Evolutionary conservation across 2,329 filamentous ascomycete genomes (phyloP), one percentile per base, ranked within the genome.

Genomic region (Cyclaneusma minus): DNA sequence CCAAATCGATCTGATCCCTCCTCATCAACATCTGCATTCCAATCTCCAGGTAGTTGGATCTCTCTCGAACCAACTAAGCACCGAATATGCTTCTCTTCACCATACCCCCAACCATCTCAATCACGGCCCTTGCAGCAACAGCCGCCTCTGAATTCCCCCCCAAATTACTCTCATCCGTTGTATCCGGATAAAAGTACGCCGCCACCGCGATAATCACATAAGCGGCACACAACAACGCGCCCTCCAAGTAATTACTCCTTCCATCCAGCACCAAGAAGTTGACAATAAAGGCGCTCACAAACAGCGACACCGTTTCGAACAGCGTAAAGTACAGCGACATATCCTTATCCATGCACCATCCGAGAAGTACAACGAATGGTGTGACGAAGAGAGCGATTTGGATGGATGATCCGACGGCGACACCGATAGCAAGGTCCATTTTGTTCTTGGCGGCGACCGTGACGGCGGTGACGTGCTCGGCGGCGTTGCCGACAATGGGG

Each of bases 261-360:
- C 82, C 82, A 43, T 91, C 83, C 33, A 87, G 58, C 25, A 91
- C 82, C 32, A 91, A 55, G 47, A 89, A 91, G 52, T 87, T 89
- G 51, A 87, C 80, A 35, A 91, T 83, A 36, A 91, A 73, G 6
- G 83, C 74, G 27, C 72, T 79, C 27, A 87, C 70, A 50, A 91
- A 91, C 42, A 91, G 66, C 30, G 77, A 81, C 13, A 89, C 78
- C 0, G 82, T 91, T 62, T 91, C 82, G 51, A 91, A 92, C 25
- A 83, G 64, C 33, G 82, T 82, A 50, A 91, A 91, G 56, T 87
- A 84, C 17, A 91, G 62, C 15, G 76, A 67, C 72, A 81, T 79
- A n/a, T 72, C 60, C 32, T 64, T 65, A 33, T 61, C 52, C 48
- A 79, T 64, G 33, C 62, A 64, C 75, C 75, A 81, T n/a, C 73